Evolutionary conservation across 2,329 filamentous ascomycete genomes (phyloP), one percentile per base, ranked within the genome.

Genomic region (Beauveria scarabaeidicola): DNA sequence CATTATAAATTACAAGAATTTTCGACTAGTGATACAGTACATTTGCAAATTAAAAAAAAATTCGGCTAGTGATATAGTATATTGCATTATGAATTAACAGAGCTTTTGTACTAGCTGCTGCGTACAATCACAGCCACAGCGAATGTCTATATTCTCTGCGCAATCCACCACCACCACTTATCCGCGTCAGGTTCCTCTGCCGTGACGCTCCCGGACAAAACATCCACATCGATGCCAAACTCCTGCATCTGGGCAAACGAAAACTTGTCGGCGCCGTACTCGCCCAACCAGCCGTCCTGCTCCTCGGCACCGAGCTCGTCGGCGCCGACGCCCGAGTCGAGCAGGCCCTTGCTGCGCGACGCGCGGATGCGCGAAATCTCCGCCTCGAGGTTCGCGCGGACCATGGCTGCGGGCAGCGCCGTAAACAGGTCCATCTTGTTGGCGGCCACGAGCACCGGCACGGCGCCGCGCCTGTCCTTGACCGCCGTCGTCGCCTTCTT

Each of bases 351-450:
- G 66, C 87, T 89, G 70, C 85, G 86, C 44, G 89, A 89, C 60
- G 80, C 78, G 52, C 93, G 83, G 56, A 97, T 88, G 53, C 88
- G 84, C 27, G 86, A 84, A 62, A 97, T 84, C 72, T 97, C 93
- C 13, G 81, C 78, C 75, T 97, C 92, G 15, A 99, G 78, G 64
- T 82, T 84, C 57, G 80, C 80, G 72, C 84, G 87, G 61, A 97
- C 89, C 36, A 95, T 78, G 6, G 82, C 81, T 0, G 89, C 83
- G 0, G 94, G 94, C 55, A 97, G 76, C 8, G 93, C 91, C 0
- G 94, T 97, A 71, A 99, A 99, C 1, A 99, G 80, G 72, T 99
- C 94, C 70, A 91, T 82, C 80, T 99, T 99, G 75, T 97, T 99
- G 58, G 91, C 92, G 1, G 91, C 92, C 38, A 99, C 78, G 40